Evolutionary conservation across 139 green algal species (phyloP).

Genomic region (Monoraphidium neglectum): DNA sequence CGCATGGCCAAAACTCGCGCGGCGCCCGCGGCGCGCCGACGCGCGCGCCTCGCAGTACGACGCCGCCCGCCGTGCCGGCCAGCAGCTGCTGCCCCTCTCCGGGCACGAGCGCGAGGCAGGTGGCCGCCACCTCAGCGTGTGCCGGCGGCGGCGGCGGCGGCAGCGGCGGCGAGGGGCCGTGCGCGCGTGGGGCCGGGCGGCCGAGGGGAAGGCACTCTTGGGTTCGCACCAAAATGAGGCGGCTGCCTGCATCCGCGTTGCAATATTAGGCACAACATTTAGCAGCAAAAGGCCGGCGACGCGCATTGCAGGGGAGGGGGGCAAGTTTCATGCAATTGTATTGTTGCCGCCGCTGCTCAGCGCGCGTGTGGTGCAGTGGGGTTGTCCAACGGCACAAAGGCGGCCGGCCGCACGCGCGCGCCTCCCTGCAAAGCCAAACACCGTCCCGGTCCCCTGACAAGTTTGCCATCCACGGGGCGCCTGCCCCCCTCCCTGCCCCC

Average conservation of each 20-base stretch:
- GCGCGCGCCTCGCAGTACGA: conserved; percentile 42
- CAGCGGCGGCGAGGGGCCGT: background rate
- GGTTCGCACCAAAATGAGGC: conserved; percentile 41
- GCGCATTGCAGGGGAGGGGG: too few species aligned
- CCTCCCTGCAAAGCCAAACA: background rate
- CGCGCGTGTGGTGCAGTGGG: background rate
- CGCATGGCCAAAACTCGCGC: conserved; percentile 41
- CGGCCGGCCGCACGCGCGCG: background rate
- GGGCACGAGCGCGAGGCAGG: conserved; percentile 13
- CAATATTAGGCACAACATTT: too few species aligned
- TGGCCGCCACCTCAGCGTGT: background rate
- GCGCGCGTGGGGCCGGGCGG: conserved; percentile 10
- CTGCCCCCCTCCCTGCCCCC: background rate
- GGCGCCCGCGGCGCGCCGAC: conserved; percentile 39
- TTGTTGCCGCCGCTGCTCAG: too few species aligned
- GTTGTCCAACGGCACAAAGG: background rate
- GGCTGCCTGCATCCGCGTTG: conserved; percentile 28
- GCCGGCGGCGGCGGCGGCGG: background rate
- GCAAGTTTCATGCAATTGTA: too few species aligned
- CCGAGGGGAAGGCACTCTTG: conserved; percentile 34
- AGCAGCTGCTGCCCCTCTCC: conserved; percentile 40
- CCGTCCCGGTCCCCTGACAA: background rate
- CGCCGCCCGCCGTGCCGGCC: conserved; percentile 29
- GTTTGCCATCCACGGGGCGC: background rate
- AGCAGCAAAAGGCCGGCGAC: too few species aligned